Base-by-base conservation (phyloP, 2,329 filamentous ascomycete species). In the Ophiostoma novo-ulmi region DNA sequence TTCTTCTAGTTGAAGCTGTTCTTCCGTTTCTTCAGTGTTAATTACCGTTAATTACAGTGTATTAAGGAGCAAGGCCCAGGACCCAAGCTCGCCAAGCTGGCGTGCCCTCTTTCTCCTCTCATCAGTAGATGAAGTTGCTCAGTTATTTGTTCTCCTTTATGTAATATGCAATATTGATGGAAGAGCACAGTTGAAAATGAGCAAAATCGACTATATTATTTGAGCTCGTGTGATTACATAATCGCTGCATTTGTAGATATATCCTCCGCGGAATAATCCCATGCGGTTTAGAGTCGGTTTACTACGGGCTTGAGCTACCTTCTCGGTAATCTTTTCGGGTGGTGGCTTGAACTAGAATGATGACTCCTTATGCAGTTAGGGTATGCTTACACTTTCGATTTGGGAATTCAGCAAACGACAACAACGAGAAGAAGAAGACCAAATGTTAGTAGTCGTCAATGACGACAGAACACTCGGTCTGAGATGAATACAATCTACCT, bases 241-340 rank as follows among this genome's bases (percentile, higher is more conserved):
- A 48, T 48, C 17, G 7, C 17, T 6, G 8, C 20, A 20, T 20
- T 48, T 20, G 17, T 20, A n/a, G 2, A 39, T 39, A 13, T 2
- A 31, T 48, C 17, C 7, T 44, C 44, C 22, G 26, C 58, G 58
- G 58, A 63, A 63, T 6, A 26, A 5, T 61, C 13, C 55, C 55
- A 61, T 35, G 26, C 52, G n/a, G 52, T 58, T 26, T 22, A 22
- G 52, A 58, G 52, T 17, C 58, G 58, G 58, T 17, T 63, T 35
- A 7, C 58, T 20, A 11, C 58, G 58, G 58, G 58, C 58, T 65
- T 65, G 63, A 39, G 63, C 63, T 36, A 39, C n/a, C 36, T 41
- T 65, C 63, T 39, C 61, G 61, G 20, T 31, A 64, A 3, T 64
- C 35, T 36, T 64, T 38, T 63, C 14, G 61, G 61, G 61, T 64